Evolutionary conservation across 345 rosid genomes (phyloP), one percentile per base, ranked within the genome.

Genomic region (Triadica sebifera): DNA sequence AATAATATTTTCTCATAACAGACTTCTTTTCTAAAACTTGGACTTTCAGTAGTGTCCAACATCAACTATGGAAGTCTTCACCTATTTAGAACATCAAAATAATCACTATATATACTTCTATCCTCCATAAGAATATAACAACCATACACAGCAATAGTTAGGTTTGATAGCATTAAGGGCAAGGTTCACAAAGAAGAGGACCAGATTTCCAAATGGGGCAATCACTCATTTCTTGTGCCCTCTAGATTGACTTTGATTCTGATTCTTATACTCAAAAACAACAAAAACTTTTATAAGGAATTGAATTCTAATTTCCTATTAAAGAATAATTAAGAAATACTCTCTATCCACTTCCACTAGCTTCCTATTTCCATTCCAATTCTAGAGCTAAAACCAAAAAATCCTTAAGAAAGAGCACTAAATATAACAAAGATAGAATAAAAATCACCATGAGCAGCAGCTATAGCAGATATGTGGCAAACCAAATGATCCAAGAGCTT

Each of bases 401-500:
- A 56, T 12, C 22, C 37, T 4, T 9, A 24, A 22, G 9, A 10
- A 22, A 43, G 11, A 22, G 25, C 62, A 58, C 37, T 29, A 58
- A 22, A 58, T 58, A 24, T 65, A 29, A 43, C 5, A 7, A 22
- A 63, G 39, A 9, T n/a, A 43, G 69, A 43, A 45, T 65, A 20
- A 65, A 43, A 80, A 80, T 81, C 85, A 93, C 98, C 98, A 85
- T 91, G 90, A 74, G 94, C 96, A 74, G 97, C 96, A 83, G 93
- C 99, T 75, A 93, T 80, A 65, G 98, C 98, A 49, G 97, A 85
- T 98, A 93, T 95, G 89, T 89, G 58, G 99, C 98, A 29, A 29
- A 29, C 34, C 34, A 29, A 29, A 29, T 29, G 34, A 29, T 29
- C 34, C 34, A 29, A 29, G 34, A 29, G 34, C 34, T 2, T 29